These are phyloP conservation scores for Sanghuangporus weigelae DNA, from an alignment of 1,284 basidiomycete species.

Conservation along the genomic window DNA sequence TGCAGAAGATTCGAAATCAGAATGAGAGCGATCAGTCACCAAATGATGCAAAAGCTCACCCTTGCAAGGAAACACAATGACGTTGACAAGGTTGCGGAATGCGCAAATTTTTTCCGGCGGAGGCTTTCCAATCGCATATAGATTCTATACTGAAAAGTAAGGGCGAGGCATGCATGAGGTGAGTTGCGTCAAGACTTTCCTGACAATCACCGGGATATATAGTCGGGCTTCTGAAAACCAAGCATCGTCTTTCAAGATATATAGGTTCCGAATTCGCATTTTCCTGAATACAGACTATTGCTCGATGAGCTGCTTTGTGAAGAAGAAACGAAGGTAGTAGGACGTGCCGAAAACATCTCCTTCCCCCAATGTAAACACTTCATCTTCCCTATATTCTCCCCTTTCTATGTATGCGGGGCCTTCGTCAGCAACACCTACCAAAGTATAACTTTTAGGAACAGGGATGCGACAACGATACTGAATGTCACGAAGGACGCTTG, in stretches of 20 bases:
- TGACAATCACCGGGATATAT: slow-evolving; percentile 69
- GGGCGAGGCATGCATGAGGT: neutral
- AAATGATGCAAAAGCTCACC: slow-evolving; percentile 35
- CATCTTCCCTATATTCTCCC: slow-evolving; percentile 32
- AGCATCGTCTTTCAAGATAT: slow-evolving; percentile 50
- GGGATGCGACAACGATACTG: slow-evolving; percentile 69
- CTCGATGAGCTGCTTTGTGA: neutral
- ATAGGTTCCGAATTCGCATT: slow-evolving; percentile 39
- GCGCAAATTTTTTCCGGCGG: slow-evolving; percentile 50
- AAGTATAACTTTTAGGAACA: slow-evolving; percentile 57
- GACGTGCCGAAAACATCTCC: slow-evolving; percentile 59
- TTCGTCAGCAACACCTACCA: slow-evolving; percentile 79
- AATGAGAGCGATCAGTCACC: neutral
- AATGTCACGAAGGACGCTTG: slow-evolving; percentile 59
- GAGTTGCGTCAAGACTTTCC: slow-evolving; percentile 12
- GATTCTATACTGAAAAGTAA: slow-evolving; percentile 51
- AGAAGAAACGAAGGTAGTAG: neutral
- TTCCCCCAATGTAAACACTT: slow-evolving; percentile 48
- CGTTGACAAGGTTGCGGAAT: slow-evolving; percentile 61
- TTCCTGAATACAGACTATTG: slow-evolving; percentile 49
- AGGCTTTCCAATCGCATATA: slow-evolving; percentile 66
- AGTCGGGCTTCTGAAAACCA: slow-evolving; percentile 64
- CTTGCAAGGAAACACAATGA: slow-evolving; percentile 65
- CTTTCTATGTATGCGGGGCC: slow-evolving; percentile 51
- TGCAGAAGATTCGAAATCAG: slow-evolving; percentile 23